Percentiles rank a stretch among this genome's conserved stretches.
These are phyloP conservation scores for Daldinia concentrica DNA, from an alignment of 495 filamentous ascomycete species.

Conservation along the genomic window DNA sequence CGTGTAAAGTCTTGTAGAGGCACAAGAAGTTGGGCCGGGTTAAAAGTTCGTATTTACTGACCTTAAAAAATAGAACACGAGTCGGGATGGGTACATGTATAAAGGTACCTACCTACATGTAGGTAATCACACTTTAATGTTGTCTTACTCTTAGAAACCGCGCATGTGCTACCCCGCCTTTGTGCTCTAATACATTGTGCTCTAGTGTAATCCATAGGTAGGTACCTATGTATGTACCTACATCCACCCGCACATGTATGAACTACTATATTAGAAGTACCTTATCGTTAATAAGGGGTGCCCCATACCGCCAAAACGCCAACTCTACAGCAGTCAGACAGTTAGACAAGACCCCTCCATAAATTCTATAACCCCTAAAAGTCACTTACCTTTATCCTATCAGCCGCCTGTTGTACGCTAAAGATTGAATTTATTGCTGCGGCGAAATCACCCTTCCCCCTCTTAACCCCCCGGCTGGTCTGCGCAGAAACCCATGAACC, in stretches of 20 bases:
- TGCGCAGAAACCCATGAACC: conserved; percentile 19
- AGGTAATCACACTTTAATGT: neutral
- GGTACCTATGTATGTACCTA: too few relatives aligned
- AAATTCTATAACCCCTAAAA: conserved; percentile 1
- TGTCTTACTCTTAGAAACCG: conserved; percentile 25
- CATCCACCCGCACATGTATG: too few relatives aligned
- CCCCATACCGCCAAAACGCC: conserved; percentile 1
- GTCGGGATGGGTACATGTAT: conserved; percentile 2
- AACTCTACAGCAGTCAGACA: neutral
- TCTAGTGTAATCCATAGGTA: too few relatives aligned
- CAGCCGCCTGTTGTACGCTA: conserved; percentile 27
- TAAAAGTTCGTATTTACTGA: conserved; percentile 22
- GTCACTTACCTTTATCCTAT: conserved; percentile 17
- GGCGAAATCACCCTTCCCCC: neutral
- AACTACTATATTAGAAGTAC: neutral
- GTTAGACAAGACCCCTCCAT: conserved; percentile 11
- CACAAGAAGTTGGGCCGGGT: neutral
- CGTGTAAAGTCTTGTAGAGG: conserved; percentile 10
- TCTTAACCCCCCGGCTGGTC: conserved; percentile 1
- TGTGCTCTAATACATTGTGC: conserved; percentile 9
- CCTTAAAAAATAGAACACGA: conserved; percentile 1
- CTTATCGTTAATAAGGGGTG: conserved; percentile 3
- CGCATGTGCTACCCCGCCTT: conserved; percentile 41
- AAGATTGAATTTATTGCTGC: conserved; percentile 6
- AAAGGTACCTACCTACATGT: conserved; percentile 1